Percentiles rank a stretch among this genome's conserved stretches.
Conservation (phyloP, 164 flowering plant species). For the Houttuynia cordata region DNA sequence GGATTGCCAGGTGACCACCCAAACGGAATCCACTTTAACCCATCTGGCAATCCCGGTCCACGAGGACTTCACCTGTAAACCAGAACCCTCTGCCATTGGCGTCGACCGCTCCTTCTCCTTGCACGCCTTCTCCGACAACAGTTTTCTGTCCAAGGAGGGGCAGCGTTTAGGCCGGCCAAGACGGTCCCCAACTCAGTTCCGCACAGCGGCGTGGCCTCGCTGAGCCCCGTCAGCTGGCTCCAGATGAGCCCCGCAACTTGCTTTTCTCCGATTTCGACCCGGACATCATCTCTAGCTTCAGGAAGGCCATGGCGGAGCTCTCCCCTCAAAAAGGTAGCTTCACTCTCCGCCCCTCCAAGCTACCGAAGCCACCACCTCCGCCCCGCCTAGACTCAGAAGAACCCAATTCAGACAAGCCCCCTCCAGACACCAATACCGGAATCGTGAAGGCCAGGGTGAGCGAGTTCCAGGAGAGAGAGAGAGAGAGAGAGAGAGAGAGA, state of each 20-base stretch:
- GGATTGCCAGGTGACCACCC: no score
- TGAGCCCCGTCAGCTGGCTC: constrained; percentile 23
- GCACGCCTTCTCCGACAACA: constrained; percentile 14
- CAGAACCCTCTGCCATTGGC: constrained; percentile 12
- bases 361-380: constrained; percentile 4
- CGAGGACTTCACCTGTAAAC: no score
- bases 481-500: no score
- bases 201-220: neutral
- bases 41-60: no score
- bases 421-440: neutral
- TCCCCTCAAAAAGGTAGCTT: constrained; percentile 25
- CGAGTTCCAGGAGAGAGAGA: constrained; percentile 9
- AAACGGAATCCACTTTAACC: no score
- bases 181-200: neutral
- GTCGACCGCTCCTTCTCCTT: constrained; percentile 45
- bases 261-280: constrained; percentile 45
- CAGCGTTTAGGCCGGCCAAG: neutral
- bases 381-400: constrained; percentile 1
- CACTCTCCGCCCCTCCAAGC: constrained; percentile 4
- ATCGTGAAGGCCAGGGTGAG: constrained; percentile 8
- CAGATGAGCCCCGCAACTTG: constrained; percentile 15
- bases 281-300: constrained; percentile 39
- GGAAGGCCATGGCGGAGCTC: constrained; percentile 43
- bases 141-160: neutral
- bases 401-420: constrained; percentile 1